Conservation (phyloP, 2,329 filamentous ascomycete genomes). For the Fusarium luffae region DNA sequence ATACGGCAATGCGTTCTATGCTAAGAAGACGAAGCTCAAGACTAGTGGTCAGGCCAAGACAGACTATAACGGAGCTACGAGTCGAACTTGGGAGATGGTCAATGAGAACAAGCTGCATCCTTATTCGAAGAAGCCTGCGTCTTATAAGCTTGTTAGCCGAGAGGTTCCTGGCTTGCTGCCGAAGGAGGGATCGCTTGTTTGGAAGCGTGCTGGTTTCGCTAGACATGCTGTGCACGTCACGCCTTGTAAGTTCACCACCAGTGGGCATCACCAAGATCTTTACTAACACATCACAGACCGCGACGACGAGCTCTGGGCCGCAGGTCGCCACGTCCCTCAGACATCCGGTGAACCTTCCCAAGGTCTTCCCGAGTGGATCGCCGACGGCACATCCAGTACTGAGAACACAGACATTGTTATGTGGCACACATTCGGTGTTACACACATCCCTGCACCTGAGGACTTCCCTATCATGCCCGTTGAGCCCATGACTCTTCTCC, state of each 20-base stretch:
- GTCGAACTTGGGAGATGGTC: conserved; percentile 89
- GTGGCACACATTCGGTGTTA: conserved; percentile 94
- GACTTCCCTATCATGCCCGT: conserved; percentile 94
- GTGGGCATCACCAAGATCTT: rapidly evolving
- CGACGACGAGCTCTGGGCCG: conserved; percentile 85
- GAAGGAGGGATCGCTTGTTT: conserved; percentile 83
- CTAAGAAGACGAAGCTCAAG: conserved; percentile 81
- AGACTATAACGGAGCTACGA: conserved; percentile 83
- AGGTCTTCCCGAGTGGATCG: conserved; percentile 82
- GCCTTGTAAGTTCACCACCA: conserved; percentile 70
- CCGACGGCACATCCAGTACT: conserved; percentile 73
- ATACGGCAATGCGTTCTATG: conserved; percentile 91
- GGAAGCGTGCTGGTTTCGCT: conserved; percentile 90
- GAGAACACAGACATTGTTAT: conserved; percentile 88
- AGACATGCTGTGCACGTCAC: conserved; percentile 90
- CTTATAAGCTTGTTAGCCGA: conserved; percentile 89
- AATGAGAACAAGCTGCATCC: conserved; percentile 88
- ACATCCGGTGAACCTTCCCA: conserved; percentile 81
- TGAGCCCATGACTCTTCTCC: conserved; percentile 83
- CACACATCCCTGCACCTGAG: conserved; percentile 88
- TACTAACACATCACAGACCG: conserved; percentile 62
- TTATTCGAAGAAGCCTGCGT: conserved; percentile 84
- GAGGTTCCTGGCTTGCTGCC: conserved; percentile 84
- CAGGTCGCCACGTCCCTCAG: conserved; percentile 87
- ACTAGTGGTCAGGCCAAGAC: conserved; percentile 76